Evolutionary conservation across 768 basidiomycete species (phyloP).

Genomic region (Ramaria rubella): DNA sequence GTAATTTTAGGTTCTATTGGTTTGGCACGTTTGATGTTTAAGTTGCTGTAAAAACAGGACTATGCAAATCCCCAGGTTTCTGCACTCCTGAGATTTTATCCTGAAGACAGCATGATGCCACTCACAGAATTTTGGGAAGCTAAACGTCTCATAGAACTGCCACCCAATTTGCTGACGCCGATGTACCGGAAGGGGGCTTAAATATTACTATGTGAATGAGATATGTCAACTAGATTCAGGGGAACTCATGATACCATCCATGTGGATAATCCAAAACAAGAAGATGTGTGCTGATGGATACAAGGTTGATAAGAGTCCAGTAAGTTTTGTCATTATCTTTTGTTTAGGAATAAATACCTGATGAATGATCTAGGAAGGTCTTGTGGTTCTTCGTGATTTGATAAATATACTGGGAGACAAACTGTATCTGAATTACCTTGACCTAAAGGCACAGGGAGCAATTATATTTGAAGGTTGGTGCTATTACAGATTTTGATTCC

Average conservation of each 20-base stretch:
- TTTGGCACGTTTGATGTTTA: neutral
- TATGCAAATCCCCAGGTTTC: slow-evolving; percentile 1
- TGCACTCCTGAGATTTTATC: neutral
- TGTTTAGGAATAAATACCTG: too few relatives aligned
- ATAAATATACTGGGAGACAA: neutral
- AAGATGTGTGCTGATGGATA: neutral
- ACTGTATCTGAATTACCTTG: neutral
- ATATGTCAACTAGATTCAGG: slow-evolving; percentile 8
- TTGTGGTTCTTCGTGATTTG: neutral
- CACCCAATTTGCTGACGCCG: slow-evolving; percentile 11
- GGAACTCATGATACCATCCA: neutral
- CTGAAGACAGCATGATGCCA: neutral
- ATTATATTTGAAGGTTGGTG: neutral
- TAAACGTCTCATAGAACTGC: neutral
- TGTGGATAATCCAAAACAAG: neutral
- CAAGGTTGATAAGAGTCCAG: neutral
- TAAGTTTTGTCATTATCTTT: too few relatives aligned
- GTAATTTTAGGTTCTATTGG: neutral
- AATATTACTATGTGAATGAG: slow-evolving; percentile 18
- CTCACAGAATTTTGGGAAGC: neutral
- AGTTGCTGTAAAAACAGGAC: neutral
- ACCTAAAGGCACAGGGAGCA: neutral
- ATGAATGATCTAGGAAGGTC: too few relatives aligned
- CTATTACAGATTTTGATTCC: neutral
- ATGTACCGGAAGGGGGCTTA: slow-evolving; percentile 10